Percentiles rank a stretch among this genome's conserved stretches.
phyloP scores from a whole-genome alignment of 495 filamentous ascomycete genomes.

The Penicillium manginii region DNA sequence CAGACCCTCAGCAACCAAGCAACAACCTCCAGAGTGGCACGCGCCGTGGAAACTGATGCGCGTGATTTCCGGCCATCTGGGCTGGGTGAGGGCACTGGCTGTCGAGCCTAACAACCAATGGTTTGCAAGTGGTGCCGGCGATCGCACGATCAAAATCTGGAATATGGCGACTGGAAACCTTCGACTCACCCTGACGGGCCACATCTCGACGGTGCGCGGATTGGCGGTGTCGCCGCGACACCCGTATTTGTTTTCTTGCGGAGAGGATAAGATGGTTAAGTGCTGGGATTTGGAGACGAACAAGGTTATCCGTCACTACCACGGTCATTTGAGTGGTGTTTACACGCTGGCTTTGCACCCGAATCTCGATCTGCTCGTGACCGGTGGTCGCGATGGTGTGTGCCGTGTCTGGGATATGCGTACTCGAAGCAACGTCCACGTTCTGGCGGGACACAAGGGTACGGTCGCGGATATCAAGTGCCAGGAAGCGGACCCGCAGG shows the following conservation, averaged over 20 bases:
- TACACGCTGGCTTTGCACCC: slow-evolving; percentile 92
- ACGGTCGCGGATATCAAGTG: slow-evolving; percentile 89
- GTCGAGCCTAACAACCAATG: slow-evolving; percentile 96
- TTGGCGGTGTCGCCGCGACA: slow-evolving; percentile 91
- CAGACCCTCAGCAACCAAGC: slow-evolving; percentile 68
- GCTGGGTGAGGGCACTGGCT: slow-evolving; percentile 90
- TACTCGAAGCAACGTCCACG: slow-evolving; percentile 92
- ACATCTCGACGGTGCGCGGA: slow-evolving; percentile 95
- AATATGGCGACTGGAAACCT: slow-evolving; percentile 85
- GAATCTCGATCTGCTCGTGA: slow-evolving; percentile 91
- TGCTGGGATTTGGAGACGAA: slow-evolving; percentile 99
- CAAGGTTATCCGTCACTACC: slow-evolving; percentile 97
- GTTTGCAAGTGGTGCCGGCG: slow-evolving; percentile 96
- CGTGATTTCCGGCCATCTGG: slow-evolving; percentile 94
- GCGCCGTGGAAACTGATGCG: slow-evolving; percentile 98
- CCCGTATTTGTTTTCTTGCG: slow-evolving; percentile 97
- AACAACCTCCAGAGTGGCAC: slow-evolving; percentile 89
- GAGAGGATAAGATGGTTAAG: slow-evolving; percentile 99
- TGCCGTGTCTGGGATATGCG: slow-evolving; percentile 99
- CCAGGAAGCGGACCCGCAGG: slow-evolving; percentile 95
- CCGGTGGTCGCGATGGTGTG: slow-evolving; percentile 92
- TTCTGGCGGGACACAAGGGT: slow-evolving; percentile 84
- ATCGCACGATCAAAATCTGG: slow-evolving; percentile 99
- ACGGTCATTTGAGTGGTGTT: slow-evolving; percentile 95
- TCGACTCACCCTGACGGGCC: slow-evolving; percentile 87